Conservation (phyloP, 1,284 basidiomycete genomes). For the Agaricales sp. region DNA sequence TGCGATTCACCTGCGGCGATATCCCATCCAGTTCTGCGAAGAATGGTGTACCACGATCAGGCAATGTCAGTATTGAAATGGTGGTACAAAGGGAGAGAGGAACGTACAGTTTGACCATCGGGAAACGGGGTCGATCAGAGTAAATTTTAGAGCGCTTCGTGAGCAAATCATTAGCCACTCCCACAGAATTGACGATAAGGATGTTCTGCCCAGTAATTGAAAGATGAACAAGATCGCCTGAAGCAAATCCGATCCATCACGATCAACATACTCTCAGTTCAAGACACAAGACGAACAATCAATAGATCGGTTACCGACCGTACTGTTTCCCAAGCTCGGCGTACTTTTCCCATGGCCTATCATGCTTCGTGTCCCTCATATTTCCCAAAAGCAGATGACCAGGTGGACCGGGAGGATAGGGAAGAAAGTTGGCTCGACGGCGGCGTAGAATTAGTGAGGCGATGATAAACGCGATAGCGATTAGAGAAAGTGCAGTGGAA, state of each 20-base stretch:
- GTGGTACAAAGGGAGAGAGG: neutral
- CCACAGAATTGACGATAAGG: conserved; percentile 20
- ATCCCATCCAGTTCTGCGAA: neutral
- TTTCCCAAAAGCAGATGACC: neutral
- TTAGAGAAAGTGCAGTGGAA: no score
- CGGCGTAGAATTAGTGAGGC: no score
- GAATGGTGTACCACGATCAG: no score
- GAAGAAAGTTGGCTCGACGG: neutral
- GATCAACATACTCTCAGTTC: no score
- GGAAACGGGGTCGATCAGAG: conserved; percentile 20
- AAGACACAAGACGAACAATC: no score
- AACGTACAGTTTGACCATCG: conserved; percentile 13
- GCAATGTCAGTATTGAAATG: no score
- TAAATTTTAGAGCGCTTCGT: conserved; percentile 22
- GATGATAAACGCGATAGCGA: no score
- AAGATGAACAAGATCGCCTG: conserved; percentile 21
- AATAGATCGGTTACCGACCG: neutral
- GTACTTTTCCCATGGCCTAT: neutral
- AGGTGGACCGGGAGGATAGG: neutral
- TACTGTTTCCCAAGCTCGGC: neutral
- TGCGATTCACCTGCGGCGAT: conserved; percentile 16
- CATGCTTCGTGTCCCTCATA: neutral
- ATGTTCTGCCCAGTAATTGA: conserved; percentile 17
- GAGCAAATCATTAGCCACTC: conserved; percentile 22
- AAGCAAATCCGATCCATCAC: no score